Percentiles rank a stretch among this genome's conserved stretches.
Conservation (phyloP, 1,284 basidiomycete genomes). For the Sutorius eximius region DNA sequence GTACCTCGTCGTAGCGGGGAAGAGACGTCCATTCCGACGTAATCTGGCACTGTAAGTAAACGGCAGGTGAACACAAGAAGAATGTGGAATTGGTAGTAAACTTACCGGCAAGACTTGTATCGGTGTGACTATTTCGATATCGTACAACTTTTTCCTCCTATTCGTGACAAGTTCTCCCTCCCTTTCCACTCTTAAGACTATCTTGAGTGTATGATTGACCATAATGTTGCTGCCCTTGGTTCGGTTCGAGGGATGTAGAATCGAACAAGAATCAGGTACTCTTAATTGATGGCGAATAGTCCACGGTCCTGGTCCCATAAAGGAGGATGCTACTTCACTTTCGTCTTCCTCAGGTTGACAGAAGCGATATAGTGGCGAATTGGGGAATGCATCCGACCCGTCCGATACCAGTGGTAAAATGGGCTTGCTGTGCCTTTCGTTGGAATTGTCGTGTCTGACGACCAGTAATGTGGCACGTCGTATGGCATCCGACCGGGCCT, state of each 20-base stretch:
- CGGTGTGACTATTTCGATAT: conserved; percentile 87
- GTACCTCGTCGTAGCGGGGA: conserved; percentile 60
- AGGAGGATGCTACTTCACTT: conserved; percentile 54
- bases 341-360: conserved; percentile 46
- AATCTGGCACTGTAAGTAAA: conserved; percentile 63
- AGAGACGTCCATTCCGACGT: conserved; percentile 76
- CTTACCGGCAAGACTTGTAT: conserved; percentile 79
- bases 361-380: conserved; percentile 54
- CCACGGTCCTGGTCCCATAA: conserved; percentile 80
- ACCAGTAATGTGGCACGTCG: conserved; percentile 68
- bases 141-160: conserved; percentile 78
- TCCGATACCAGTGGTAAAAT: conserved; percentile 71
- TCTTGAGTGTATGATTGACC: conserved; percentile 79
- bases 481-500: conserved; percentile 77
- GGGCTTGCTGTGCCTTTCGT: conserved; percentile 40
- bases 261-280: conserved; percentile 55
- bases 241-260: conserved; percentile 79
- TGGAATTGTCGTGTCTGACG: conserved; percentile 47
- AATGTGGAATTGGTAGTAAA: conserved; percentile 6
- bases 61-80: background rate
- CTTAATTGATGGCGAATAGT: conserved; percentile 55
- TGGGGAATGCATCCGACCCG: conserved; percentile 51
- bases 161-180: conserved; percentile 76
- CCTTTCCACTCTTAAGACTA: conserved; percentile 83
- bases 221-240: conserved; percentile 81